A percentile compares a stretch with the other conserved stretches of the same genome.
Evolutionary conservation across 2,329 filamentous ascomycete genomes (phyloP).

Genomic region (Didymella pinodella): DNA sequence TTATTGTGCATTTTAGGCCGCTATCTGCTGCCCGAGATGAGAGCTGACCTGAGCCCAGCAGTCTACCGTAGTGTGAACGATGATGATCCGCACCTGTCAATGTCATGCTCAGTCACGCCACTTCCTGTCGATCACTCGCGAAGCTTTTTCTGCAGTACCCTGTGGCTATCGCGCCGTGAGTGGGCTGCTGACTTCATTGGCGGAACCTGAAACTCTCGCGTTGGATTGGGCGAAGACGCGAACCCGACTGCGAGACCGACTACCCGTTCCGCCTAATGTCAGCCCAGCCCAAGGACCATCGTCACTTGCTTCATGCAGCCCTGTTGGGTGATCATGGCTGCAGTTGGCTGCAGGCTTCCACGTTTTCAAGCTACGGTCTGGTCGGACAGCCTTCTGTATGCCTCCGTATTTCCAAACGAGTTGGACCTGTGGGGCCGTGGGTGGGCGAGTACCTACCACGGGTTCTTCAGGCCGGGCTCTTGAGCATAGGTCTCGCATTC

Average conservation of each 20-base stretch:
- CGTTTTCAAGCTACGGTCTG: not conserved
- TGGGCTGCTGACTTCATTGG: constrained; percentile 1
- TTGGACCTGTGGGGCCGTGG: constrained; percentile 8
- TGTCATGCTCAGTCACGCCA: not conserved
- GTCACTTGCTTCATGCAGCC: not conserved
- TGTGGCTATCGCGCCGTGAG: constrained; percentile 10
- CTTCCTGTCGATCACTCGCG: not conserved
- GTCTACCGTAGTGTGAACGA: not conserved
- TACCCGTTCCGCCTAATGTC: not conserved
- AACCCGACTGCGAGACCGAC: constrained; percentile 2
- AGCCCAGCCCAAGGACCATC: not conserved
- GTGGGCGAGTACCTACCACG: not conserved
- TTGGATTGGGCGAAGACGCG: not conserved
- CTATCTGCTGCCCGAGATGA: not conserved
- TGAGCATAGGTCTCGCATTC: constrained; percentile 1
- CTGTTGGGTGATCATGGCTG: not conserved
- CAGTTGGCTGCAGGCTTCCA: not conserved
- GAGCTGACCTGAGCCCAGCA: not conserved
- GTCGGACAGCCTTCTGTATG: not conserved
- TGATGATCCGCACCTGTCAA: not conserved
- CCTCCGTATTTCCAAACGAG: not conserved
- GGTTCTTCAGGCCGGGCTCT: not conserved
- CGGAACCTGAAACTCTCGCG: not conserved
- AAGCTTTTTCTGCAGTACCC: not conserved
- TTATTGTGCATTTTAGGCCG: not conserved